Percentiles rank a stretch among this genome's conserved stretches.
Evolutionary conservation across 2,329 filamentous ascomycete species (phyloP).

Genomic region (Diaporthe citrichinensis): DNA sequence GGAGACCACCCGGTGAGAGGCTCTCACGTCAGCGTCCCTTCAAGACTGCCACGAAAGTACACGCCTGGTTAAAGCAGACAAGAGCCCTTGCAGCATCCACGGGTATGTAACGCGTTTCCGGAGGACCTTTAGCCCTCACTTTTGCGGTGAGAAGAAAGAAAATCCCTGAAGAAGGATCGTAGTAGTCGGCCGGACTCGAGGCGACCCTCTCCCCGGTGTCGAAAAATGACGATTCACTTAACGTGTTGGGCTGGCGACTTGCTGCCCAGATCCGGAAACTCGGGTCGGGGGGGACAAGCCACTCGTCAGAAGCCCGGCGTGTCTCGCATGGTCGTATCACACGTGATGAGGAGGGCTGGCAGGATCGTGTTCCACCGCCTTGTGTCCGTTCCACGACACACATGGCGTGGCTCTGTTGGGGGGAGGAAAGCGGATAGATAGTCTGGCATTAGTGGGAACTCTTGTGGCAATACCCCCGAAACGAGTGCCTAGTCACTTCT

Average conservation of each 20-base stretch:
- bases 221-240: conserved; percentile 7
- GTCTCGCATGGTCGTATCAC: conserved; percentile 21
- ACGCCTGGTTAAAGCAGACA: not conserved
- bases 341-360: conserved; percentile 18
- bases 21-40: not conserved
- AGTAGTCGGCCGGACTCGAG: conserved; percentile 1
- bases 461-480: conserved; percentile 1
- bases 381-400: conserved; percentile 15
- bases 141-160: not conserved
- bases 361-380: conserved; percentile 20
- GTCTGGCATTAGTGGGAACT: not conserved
- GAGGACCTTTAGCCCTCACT: not conserved
- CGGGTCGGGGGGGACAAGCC: conserved; percentile 1
- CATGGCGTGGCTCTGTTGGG: not conserved
- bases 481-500: not conserved
- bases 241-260: not conserved
- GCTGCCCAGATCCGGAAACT: conserved; percentile 14
- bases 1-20: not conserved
- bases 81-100: not conserved
- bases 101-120: no score
- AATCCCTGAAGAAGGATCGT: not conserved
- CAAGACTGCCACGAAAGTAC: not conserved
- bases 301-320: not conserved
- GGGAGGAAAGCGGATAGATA: not conserved
- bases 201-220: not conserved